Evolutionary conservation across 176 grass and related monocot genomes (phyloP).

Genomic region (Cenchrus americanus): DNA sequence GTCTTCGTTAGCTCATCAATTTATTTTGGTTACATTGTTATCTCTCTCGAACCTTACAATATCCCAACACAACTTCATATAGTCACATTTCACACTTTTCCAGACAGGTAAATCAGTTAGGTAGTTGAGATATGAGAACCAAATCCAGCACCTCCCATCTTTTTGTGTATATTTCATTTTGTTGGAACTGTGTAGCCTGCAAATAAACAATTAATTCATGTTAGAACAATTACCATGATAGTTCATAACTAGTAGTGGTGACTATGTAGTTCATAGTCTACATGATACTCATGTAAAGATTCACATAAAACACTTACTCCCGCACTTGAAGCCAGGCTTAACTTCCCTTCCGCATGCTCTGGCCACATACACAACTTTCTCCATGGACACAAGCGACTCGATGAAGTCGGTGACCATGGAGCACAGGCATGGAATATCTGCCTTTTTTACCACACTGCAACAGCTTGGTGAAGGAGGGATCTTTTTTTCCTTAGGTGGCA

Average conservation of each 20-base stretch:
- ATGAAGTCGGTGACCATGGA: conserved; percentile 28
- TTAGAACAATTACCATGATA: background rate
- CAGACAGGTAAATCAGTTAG: background rate
- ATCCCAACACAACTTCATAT: background rate
- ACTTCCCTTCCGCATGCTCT: conserved; percentile 41
- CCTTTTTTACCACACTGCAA: conserved; percentile 20
- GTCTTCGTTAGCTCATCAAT: background rate
- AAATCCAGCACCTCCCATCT: background rate
- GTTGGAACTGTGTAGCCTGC: conserved; percentile 28
- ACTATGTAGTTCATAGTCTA: too few relatives aligned
- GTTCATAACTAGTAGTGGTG: too few relatives aligned
- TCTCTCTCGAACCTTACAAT: background rate
- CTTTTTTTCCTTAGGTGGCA: conserved; percentile 29
- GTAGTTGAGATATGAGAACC: background rate
- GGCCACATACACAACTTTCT: conserved; percentile 48
- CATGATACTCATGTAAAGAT: background rate
- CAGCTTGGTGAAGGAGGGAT: conserved; percentile 42
- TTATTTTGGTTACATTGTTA: background rate
- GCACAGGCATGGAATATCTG: conserved; percentile 40
- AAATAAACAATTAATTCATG: background rate
- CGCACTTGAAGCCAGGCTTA: conserved; percentile 37
- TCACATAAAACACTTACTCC: conserved; percentile 46
- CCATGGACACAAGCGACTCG: conserved; percentile 45
- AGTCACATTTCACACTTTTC: background rate
- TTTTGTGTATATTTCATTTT: background rate